These are phyloP conservation scores for Astrocystis sublimbata DNA, from an alignment of 495 filamentous ascomycete genomes.

Conservation along the genomic window DNA sequence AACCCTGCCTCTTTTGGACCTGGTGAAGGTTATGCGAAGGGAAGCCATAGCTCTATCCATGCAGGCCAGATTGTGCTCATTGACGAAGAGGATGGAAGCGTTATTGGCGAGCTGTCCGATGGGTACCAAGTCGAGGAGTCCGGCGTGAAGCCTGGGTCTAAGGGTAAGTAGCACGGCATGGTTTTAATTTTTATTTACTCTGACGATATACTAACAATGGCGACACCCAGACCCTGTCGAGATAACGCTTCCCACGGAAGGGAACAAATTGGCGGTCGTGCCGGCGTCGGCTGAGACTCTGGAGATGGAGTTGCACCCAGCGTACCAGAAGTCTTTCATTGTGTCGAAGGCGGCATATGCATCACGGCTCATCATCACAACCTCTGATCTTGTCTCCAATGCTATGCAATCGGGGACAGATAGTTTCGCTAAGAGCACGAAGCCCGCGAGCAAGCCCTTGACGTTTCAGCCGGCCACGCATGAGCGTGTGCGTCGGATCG, in stretches of 20 bases:
- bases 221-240: constrained; percentile 75
- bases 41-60: constrained; percentile 49
- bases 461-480: constrained; percentile 87
- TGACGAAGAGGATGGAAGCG: constrained; percentile 92
- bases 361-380: constrained; percentile 89
- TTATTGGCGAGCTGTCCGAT: constrained; percentile 87
- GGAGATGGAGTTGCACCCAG: constrained; percentile 78
- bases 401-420: constrained; percentile 75
- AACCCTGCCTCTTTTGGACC: constrained; percentile 79
- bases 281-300: constrained; percentile 81
- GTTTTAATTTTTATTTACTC: no score
- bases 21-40: constrained; percentile 71
- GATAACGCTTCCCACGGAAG: constrained; percentile 77
- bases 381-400: constrained; percentile 74
- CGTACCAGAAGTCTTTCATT: constrained; percentile 80
- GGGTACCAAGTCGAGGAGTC: constrained; percentile 78
- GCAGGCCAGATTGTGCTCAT: constrained; percentile 86
- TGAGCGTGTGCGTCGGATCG: constrained; percentile 79
- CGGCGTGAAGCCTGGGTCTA: constrained; percentile 76
- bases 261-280: constrained; percentile 68
- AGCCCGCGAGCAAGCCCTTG: constrained; percentile 74
- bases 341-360: constrained; percentile 89
- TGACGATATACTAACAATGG: neutral
- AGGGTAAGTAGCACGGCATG: constrained; percentile 61
- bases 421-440: constrained; percentile 73